Conservation (phyloP, 768 basidiomycete genomes). For the Strobilomyces echinocephalus region DNA sequence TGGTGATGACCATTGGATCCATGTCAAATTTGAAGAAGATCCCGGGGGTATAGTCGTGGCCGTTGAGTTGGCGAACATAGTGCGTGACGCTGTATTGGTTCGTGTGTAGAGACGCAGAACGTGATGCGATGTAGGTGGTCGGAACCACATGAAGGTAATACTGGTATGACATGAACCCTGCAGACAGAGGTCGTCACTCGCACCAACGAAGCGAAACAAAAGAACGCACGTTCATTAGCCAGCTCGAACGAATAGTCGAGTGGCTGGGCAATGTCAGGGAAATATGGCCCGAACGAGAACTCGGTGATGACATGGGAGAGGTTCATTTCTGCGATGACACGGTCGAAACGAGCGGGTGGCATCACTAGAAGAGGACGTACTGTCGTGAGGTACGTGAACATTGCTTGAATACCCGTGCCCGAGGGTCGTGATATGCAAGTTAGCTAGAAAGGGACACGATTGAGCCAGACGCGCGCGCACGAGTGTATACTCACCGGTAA, state of each 20-base stretch:
- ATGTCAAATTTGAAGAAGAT: slow-evolving; percentile 99
- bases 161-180: slow-evolving; percentile 87
- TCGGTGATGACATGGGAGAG: no score
- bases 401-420: no score
- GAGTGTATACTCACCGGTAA: no score
- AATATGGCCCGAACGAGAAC: no score
- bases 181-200: background rate
- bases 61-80: slow-evolving; percentile 71
- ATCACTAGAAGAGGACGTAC: no score
- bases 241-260: slow-evolving; percentile 13
- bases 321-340: no score
- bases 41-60: slow-evolving; percentile 35
- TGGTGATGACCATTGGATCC: slow-evolving; percentile 60
- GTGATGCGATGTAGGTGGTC: slow-evolving; percentile 63
- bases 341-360: no score
- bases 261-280: no score
- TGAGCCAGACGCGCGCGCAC: no score
- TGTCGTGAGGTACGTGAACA: no score
- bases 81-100: slow-evolving; percentile 95
- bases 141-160: slow-evolving; percentile 63
- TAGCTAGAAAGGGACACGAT: no score
- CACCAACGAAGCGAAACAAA: background rate
- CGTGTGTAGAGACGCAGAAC: slow-evolving; percentile 58
- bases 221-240: slow-evolving; percentile 52
- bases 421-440: no score